These are phyloP conservation scores for Tolypocladium amazonense DNA, from an alignment of 2,329 filamentous ascomycete genomes.

Conservation along the genomic window DNA sequence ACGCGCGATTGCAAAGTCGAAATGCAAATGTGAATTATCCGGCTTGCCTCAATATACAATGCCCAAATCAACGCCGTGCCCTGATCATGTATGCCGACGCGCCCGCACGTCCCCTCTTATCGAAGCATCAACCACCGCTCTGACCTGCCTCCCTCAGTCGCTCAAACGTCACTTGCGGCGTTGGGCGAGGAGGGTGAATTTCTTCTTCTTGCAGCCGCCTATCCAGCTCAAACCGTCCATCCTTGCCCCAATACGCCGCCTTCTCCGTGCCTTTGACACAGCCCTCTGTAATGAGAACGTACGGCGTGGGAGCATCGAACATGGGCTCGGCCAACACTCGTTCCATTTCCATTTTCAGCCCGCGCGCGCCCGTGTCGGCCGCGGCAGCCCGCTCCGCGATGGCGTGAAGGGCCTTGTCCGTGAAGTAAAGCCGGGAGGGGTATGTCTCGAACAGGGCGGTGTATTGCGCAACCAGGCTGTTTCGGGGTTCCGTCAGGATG, in stretches of 20 bases:
- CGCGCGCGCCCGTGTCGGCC: conserved; percentile 65
- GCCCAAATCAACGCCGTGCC: not conserved
- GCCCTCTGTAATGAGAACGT: conserved; percentile 62
- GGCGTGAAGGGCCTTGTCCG: conserved; percentile 66
- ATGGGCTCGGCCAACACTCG: conserved; percentile 68
- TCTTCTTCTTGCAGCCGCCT: conserved; percentile 57
- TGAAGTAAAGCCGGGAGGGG: conserved; percentile 75
- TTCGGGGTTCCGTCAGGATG: conserved; percentile 85
- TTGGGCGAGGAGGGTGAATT: conserved; percentile 10
- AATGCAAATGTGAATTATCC: conserved; percentile 5
- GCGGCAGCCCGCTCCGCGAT: conserved; percentile 59
- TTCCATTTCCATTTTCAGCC: conserved; percentile 72
- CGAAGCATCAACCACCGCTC: conserved; percentile 29
- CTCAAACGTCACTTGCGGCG: conserved; percentile 23
- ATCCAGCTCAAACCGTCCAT: conserved; percentile 59
- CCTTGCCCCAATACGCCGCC: conserved; percentile 55
- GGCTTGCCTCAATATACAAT: conserved; percentile 1
- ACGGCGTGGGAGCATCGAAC: conserved; percentile 69
- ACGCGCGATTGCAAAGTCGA: conserved; percentile 5
- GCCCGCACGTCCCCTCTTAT: conserved; percentile 2
- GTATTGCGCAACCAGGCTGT: conserved; percentile 82
- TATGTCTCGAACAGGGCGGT: conserved; percentile 72
- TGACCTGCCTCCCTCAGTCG: conserved; percentile 34
- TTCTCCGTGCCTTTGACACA: conserved; percentile 54
- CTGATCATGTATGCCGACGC: not conserved